These are phyloP conservation scores for Biscogniauxia mediterranea DNA, from an alignment of 2,329 filamentous ascomycete species.

Conservation along the genomic window DNA sequence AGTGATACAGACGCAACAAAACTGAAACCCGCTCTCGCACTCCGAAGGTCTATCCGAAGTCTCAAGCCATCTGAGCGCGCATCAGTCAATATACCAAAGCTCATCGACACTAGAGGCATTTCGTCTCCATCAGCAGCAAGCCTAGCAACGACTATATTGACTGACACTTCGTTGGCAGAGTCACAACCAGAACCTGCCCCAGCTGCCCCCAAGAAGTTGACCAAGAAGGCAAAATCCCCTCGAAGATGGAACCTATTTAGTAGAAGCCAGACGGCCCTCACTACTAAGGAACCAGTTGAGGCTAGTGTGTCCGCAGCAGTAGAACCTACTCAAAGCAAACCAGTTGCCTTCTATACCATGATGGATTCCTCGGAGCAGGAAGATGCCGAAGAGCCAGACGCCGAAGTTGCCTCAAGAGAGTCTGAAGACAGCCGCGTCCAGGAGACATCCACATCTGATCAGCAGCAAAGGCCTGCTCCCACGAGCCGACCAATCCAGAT, in stretches of 20 bases:
- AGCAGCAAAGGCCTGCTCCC: slow-evolving; percentile 19
- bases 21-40: slow-evolving; percentile 52
- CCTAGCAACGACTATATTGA: slow-evolving; percentile 55
- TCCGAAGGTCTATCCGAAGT: slow-evolving; percentile 54
- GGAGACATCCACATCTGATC: slow-evolving; percentile 7
- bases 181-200: slow-evolving; percentile 37
- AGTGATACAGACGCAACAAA: slow-evolving; percentile 51
- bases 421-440: slow-evolving; percentile 38
- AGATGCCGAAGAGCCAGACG: slow-evolving; percentile 37
- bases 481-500: slow-evolving; percentile 8
- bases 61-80: slow-evolving; percentile 44
- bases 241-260: slow-evolving; percentile 65
- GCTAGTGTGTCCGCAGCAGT: slow-evolving; percentile 46
- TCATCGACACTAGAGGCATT: slow-evolving; percentile 46
- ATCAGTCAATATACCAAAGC: slow-evolving; percentile 49
- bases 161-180: slow-evolving; percentile 53
- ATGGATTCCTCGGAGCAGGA: slow-evolving; percentile 59
- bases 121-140: slow-evolving; percentile 53
- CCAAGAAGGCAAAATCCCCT: slow-evolving; percentile 54
- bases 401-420: slow-evolving; percentile 50
- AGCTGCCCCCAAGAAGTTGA: slow-evolving; percentile 50
- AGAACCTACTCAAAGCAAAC: slow-evolving; percentile 48
- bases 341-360: slow-evolving; percentile 60
- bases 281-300: slow-evolving; percentile 39
- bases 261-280: slow-evolving; percentile 47